A percentile compares a stretch with the other conserved stretches of the same genome.
Conservation (phyloP, 176 grass and related monocot genomes). For the Tillandsia leiboldiana region DNA sequence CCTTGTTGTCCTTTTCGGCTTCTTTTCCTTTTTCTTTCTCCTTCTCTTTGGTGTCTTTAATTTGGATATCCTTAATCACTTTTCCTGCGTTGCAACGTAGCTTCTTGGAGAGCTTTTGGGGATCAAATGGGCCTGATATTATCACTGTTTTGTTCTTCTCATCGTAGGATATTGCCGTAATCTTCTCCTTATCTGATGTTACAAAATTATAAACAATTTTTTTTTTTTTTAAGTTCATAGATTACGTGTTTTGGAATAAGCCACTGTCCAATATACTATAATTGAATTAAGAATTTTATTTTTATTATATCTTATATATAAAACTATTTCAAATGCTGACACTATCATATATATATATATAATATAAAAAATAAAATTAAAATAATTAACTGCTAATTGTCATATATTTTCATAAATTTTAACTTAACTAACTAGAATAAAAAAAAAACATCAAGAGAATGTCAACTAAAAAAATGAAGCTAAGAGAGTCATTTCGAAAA, state of each 20-base stretch:
- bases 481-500: neutral
- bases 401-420: too few relatives aligned
- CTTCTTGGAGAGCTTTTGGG: slow-evolving; percentile 39
- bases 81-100: slow-evolving; percentile 47
- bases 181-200: slow-evolving; percentile 36
- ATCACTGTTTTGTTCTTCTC: slow-evolving; percentile 57
- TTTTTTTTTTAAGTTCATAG: too few relatives aligned
- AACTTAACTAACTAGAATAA: neutral
- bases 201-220: neutral
- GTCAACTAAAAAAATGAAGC: neutral
- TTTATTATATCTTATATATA: too few relatives aligned
- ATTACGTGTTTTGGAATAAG: too few relatives aligned
- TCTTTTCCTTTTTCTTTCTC: slow-evolving; percentile 24
- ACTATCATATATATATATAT: too few relatives aligned
- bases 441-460: too few relatives aligned
- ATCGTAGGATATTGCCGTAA: slow-evolving; percentile 53
- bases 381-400: too few relatives aligned
- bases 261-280: too few relatives aligned
- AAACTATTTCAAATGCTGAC: too few relatives aligned
- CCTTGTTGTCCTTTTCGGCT: slow-evolving; percentile 11
- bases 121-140: slow-evolving; percentile 62
- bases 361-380: too few relatives aligned
- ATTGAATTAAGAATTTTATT: too few relatives aligned
- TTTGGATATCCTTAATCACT: slow-evolving; percentile 64
- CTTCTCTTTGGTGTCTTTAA: slow-evolving; percentile 28